Evolutionary conservation across 768 basidiomycete genomes (phyloP), one percentile per base, ranked within the genome.

Genomic region (Termitomyces sp.): DNA sequence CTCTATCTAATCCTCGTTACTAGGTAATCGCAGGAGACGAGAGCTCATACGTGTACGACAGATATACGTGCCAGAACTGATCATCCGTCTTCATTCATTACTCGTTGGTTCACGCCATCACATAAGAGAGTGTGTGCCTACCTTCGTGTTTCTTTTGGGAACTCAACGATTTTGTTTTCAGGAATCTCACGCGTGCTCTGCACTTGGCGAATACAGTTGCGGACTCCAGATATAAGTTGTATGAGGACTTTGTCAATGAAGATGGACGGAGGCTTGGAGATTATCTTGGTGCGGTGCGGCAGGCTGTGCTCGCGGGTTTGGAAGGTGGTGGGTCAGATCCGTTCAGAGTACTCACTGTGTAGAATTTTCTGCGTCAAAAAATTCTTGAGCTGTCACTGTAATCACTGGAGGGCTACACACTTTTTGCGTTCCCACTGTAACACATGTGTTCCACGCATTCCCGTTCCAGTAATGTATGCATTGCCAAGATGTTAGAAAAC

Each of bases 131-230:
- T 90, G 63, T 52, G 86, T 77, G 30, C n/a, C n/a, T n/a, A 0
- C 0, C 8, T 38, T 48, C n/a, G 43, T 1, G 10, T 35, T 10
- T 18, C 18, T 22, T 13, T 18, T 16, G 24, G 6, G 12, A 14
- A 35, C 16, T 45, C 22, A 36, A 10, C 36, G n/a, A 28, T 4
- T 28, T 55, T 59, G 28, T 6, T n/a, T 3, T 28, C 60, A 95
- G 94, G 54, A 89, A 92, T 70, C 74, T 96, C 30, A 85, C 88
- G 63, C 80, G 81, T 9, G 85, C 88, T 0, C 71, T 98, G 58
- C 77, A 87, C 45, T 78, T 98, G 5, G 85, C 84, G n/a, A 93
- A 90, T 63, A 75, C 90, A 33, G 87, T 98, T 6, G 94, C 93
- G 0, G 92, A 94, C 69, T 92, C 92, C 58, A 81, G 90, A 46